Evolutionary conservation across 2,329 filamentous ascomycete genomes (phyloP).

Genomic region (Aspergillus hiratsukae): DNA sequence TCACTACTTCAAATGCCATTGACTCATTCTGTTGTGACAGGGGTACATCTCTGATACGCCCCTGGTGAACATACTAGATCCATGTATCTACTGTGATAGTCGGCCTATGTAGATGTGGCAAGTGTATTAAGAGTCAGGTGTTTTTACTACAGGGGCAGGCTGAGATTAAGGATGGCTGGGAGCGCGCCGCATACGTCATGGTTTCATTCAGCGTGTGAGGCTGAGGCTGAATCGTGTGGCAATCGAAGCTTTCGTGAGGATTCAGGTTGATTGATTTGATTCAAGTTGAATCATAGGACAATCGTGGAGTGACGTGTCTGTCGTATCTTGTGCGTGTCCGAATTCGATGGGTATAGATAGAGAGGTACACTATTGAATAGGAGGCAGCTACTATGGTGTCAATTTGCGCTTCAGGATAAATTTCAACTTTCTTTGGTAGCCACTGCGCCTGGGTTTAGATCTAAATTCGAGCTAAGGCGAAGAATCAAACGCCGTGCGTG

Average conservation of each 20-base stretch:
- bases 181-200: constrained; percentile 19
- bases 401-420: not conserved
- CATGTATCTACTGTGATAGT: not conserved
- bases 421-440: constrained; percentile 20
- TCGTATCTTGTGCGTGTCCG: not conserved
- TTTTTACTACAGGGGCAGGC: not conserved
- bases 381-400: not conserved
- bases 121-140: too few species aligned
- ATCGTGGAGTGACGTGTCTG: not conserved
- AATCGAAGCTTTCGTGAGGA: not conserved
- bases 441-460: constrained; percentile 20
- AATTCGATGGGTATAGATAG: not conserved
- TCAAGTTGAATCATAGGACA: not conserved
- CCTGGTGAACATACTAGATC: too few species aligned
- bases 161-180: constrained; percentile 1
- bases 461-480: constrained; percentile 22
- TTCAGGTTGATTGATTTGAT: not conserved
- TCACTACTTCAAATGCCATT: too few species aligned
- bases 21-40: too few species aligned
- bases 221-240: not conserved
- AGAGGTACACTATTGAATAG: not conserved
- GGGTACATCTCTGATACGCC: not conserved
- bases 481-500: constrained; percentile 21
- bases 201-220: constrained; percentile 5
- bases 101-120: not conserved